A percentile compares a stretch with the other conserved stretches of the same genome.
Conservation (phyloP, 495 filamentous ascomycete species). For the Penicillium salamii region DNA sequence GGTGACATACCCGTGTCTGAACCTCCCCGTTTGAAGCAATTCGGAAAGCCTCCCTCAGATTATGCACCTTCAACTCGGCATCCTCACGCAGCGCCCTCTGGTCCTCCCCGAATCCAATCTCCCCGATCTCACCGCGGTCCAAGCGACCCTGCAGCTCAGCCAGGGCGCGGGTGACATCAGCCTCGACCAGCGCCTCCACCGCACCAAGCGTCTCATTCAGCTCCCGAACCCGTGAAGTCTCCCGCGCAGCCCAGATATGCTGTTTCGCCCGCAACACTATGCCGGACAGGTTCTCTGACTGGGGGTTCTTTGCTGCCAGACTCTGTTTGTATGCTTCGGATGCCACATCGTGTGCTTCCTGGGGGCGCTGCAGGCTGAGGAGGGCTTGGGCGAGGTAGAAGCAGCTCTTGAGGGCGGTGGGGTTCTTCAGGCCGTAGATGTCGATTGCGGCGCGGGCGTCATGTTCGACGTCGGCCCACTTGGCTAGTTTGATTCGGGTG, state of each 20-base stretch:
- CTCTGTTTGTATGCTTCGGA: constrained; percentile 72
- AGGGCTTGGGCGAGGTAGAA: constrained; percentile 84
- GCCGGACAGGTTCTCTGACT: constrained; percentile 60
- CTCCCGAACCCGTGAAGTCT: constrained; percentile 45
- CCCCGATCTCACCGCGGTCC: constrained; percentile 45
- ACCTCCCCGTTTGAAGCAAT: constrained; percentile 58
- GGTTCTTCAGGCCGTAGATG: constrained; percentile 53
- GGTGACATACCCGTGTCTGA: constrained; percentile 50
- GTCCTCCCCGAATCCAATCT: constrained; percentile 44
- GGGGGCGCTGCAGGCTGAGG: constrained; percentile 66
- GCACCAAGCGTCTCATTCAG: constrained; percentile 45
- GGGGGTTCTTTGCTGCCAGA: constrained; percentile 54
- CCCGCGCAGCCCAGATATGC: constrained; percentile 49
- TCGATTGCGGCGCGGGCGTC: constrained; percentile 76
- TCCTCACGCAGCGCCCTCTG: constrained; percentile 42
- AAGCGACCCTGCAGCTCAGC: constrained; percentile 41
- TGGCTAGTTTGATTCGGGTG: constrained; percentile 67
- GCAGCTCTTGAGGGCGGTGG: constrained; percentile 67
- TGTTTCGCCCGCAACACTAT: constrained; percentile 78
- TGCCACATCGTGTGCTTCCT: constrained; percentile 71
- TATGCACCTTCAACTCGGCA: constrained; percentile 48
- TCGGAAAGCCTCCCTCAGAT: constrained; percentile 44
- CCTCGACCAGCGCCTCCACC: constrained; percentile 48
- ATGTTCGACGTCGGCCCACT: constrained; percentile 71
- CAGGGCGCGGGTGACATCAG: constrained; percentile 56